Conservation (phyloP, 306 rosid species). For the Vachellia collinsii region DNA sequence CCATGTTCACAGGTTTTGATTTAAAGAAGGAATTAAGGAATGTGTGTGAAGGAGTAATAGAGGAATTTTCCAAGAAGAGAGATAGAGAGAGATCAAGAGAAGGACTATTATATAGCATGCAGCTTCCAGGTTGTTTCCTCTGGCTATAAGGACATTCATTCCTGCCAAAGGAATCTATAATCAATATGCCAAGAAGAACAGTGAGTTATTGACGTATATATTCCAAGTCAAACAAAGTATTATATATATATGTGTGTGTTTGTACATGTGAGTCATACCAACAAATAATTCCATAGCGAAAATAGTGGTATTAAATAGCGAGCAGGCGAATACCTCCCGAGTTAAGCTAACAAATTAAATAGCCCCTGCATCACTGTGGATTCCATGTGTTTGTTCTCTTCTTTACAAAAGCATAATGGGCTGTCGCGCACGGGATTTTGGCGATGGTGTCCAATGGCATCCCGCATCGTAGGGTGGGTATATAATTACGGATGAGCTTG, state of each 20-base stretch:
- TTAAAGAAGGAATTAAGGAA: background rate
- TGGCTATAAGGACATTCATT: background rate
- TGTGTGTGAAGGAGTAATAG: background rate
- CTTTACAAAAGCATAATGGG: background rate
- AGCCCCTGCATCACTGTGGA: background rate
- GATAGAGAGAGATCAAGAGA: background rate
- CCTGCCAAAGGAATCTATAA: background rate
- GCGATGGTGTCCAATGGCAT: background rate
- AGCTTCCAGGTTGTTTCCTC: background rate
- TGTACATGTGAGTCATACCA: too few relatives aligned
- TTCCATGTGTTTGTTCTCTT: background rate
- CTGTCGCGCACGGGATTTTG: background rate
- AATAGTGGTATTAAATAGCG: background rate
- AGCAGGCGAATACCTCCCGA: background rate
- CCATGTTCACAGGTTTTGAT: constrained; percentile 29
- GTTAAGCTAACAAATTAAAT: background rate
- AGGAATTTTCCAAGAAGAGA: constrained; percentile 37
- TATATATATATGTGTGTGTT: too few relatives aligned
- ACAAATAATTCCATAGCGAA: background rate
- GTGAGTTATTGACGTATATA: background rate
- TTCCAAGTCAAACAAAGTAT: background rate
- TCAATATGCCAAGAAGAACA: background rate
- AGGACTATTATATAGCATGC: background rate
- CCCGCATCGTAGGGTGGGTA: too few relatives aligned
- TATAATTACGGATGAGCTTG: background rate